These are phyloP conservation scores for Chloris gayana DNA, from an alignment of 176 grass and related monocot genomes.

Conservation along the genomic window DNA sequence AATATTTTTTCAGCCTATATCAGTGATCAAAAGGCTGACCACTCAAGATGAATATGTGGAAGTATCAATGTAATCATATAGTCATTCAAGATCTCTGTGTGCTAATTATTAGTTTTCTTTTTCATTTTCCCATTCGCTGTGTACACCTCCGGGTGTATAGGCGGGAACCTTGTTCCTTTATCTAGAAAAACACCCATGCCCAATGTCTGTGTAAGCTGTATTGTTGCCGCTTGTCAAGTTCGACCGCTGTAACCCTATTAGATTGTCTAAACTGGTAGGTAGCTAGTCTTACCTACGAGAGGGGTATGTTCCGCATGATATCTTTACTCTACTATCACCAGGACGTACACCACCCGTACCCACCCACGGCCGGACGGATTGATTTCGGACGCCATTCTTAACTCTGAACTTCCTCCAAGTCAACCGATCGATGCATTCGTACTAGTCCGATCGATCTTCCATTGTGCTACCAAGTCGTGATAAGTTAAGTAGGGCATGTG, in stretches of 20 bases:
- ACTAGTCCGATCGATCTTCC: background rate
- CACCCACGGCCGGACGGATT: background rate
- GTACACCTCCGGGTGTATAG: too few species aligned
- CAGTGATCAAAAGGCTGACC: background rate
- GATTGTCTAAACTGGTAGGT: background rate
- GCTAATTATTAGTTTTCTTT: background rate
- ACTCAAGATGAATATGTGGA: too few species aligned
- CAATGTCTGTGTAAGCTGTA: background rate
- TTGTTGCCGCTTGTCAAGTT: background rate
- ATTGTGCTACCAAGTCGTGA: conserved; percentile 33
- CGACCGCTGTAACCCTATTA: background rate
- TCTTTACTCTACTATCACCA: background rate
- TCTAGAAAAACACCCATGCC: background rate
- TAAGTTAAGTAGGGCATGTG: conserved; percentile 22
- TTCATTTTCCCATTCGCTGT: too few species aligned
- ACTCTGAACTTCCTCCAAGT: conserved; percentile 12
- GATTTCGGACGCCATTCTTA: background rate
- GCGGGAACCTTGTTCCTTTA: background rate
- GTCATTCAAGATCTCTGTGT: too few species aligned
- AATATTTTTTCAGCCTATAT: background rate
- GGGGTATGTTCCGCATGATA: conserved; percentile 14
- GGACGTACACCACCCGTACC: conserved; percentile 28
- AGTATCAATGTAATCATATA: too few species aligned
- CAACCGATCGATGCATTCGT: conserved; percentile 15
- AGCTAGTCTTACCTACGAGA: background rate